A percentile compares a stretch with the other conserved stretches of the same genome.
Evolutionary conservation across 2,329 filamentous ascomycete species (phyloP).

Genomic region (Stenocarpella maydis): DNA sequence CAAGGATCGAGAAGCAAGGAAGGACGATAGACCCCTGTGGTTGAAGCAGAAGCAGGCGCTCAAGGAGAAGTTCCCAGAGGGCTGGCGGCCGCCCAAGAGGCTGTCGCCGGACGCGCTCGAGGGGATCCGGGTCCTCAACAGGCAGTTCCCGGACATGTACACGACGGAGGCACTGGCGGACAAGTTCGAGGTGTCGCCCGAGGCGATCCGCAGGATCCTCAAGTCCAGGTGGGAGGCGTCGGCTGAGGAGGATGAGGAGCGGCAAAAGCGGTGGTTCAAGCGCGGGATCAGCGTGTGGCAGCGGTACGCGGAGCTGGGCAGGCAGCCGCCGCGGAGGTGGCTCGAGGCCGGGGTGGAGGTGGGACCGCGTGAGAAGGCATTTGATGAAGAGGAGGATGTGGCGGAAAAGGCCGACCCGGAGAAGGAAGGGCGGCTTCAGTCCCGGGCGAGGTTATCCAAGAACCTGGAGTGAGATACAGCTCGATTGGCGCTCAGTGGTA

Average conservation of each 20-base stretch:
- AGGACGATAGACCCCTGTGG: slow-evolving; percentile 61
- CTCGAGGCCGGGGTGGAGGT: slow-evolving; percentile 61
- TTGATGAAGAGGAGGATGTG: slow-evolving; percentile 37
- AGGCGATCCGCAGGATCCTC: slow-evolving; percentile 87
- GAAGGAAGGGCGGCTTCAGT: slow-evolving; percentile 22
- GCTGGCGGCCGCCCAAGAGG: slow-evolving; percentile 85
- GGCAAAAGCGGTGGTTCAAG: slow-evolving; percentile 68
- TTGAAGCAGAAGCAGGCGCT: slow-evolving; percentile 77
- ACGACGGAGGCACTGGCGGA: slow-evolving; percentile 76
- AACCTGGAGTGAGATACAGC: slow-evolving; percentile 30
- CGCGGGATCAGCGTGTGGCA: slow-evolving; percentile 68
- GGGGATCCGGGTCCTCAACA: slow-evolving; percentile 86
- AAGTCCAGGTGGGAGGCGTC: slow-evolving; percentile 77
- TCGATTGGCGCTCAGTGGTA: neutral
- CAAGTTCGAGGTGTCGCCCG: slow-evolving; percentile 86
- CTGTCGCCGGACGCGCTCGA: slow-evolving; percentile 91
- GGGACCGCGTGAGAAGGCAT: slow-evolving; percentile 42
- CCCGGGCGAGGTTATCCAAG: slow-evolving; percentile 33
- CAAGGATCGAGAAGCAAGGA: slow-evolving; percentile 39
- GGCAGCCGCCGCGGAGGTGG: slow-evolving; percentile 69
- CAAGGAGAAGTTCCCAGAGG: slow-evolving; percentile 79
- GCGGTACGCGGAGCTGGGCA: slow-evolving; percentile 65
- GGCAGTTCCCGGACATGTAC: slow-evolving; percentile 79
- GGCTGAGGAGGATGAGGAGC: slow-evolving; percentile 62
- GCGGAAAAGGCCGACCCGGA: slow-evolving; percentile 37